These are phyloP conservation scores for Candolleomyces aberdarensis DNA, from an alignment of 768 basidiomycete species.

Conservation along the genomic window DNA sequence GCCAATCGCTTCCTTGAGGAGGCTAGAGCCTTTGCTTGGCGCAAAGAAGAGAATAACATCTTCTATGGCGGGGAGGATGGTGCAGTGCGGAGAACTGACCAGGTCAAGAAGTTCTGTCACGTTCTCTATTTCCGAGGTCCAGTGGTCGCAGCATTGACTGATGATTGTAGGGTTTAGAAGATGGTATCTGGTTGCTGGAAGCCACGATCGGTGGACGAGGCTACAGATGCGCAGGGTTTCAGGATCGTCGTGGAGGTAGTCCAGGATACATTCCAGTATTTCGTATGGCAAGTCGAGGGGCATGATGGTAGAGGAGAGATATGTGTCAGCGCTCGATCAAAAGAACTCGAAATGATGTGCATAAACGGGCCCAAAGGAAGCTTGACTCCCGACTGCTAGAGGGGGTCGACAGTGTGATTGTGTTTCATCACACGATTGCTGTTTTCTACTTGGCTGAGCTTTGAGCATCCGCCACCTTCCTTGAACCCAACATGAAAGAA, in stretches of 20 bases:
- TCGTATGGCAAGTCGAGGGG: not conserved
- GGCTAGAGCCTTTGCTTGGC: not conserved
- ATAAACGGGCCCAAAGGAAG: not conserved
- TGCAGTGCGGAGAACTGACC: not conserved
- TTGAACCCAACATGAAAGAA: not conserved
- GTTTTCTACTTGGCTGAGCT: no score
- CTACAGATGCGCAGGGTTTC: not conserved
- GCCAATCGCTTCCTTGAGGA: not conserved
- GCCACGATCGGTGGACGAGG: not conserved
- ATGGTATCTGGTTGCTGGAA: not conserved
- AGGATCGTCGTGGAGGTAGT: not conserved
- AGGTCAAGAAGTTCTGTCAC: not conserved
- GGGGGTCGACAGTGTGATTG: not conserved
- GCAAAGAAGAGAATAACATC: not conserved
- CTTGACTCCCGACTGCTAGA: no score
- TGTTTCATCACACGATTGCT: no score
- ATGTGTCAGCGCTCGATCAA: not conserved
- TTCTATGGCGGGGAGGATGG: not conserved
- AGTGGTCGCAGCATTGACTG: not conserved
- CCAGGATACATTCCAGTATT: not conserved
- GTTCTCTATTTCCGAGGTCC: not conserved
- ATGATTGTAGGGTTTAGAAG: not conserved
- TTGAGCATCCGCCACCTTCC: no score
- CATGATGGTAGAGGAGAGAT: not conserved
- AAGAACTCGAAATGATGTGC: not conserved